Evolutionary conservation across 352 stramenopile species (phyloP).

Genomic region (Globisporangium paddicum): DNA sequence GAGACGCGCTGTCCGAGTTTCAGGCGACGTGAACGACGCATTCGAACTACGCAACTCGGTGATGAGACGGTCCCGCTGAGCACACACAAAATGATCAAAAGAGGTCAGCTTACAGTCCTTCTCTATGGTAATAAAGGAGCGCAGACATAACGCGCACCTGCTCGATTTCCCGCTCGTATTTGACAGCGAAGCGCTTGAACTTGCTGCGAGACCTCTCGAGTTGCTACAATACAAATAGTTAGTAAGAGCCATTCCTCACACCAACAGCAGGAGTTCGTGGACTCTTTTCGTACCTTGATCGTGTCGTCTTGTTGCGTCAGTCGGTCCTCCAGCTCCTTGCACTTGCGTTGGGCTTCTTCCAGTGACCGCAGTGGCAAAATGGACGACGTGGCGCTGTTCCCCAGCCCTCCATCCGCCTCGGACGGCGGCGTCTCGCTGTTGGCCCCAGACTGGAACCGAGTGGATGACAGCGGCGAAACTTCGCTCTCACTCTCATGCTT

Average conservation of each 20-base stretch:
- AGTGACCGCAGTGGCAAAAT: constrained; percentile 56
- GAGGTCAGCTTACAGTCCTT: neutral
- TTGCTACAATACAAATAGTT: constrained; percentile 33
- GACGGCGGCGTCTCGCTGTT: constrained; percentile 21
- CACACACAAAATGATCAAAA: neutral
- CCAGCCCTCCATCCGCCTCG: constrained; percentile 13
- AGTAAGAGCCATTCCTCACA: neutral
- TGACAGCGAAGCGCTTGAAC: constrained; percentile 81
- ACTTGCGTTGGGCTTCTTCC: constrained; percentile 67
- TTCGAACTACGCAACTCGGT: constrained; percentile 43
- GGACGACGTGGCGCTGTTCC: constrained; percentile 33
- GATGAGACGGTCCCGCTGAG: constrained; percentile 42
- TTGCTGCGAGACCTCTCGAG: constrained; percentile 81
- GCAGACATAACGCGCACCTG: constrained; percentile 30
- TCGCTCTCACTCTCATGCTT: constrained; percentile 6
- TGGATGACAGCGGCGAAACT: constrained; percentile 12
- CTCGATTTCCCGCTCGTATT: constrained; percentile 83
- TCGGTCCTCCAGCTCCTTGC: constrained; percentile 73
- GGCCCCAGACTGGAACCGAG: constrained; percentile 18
- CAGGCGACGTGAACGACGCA: constrained; percentile 36
- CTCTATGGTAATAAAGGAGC: neutral
- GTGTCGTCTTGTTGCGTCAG: constrained; percentile 67
- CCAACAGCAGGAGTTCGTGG: neutral
- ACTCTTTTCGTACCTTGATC: constrained; percentile 52
- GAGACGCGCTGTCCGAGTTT: constrained; percentile 16